Conservation (phyloP, 768 basidiomycete genomes). For the Pisolithus sp. region DNA sequence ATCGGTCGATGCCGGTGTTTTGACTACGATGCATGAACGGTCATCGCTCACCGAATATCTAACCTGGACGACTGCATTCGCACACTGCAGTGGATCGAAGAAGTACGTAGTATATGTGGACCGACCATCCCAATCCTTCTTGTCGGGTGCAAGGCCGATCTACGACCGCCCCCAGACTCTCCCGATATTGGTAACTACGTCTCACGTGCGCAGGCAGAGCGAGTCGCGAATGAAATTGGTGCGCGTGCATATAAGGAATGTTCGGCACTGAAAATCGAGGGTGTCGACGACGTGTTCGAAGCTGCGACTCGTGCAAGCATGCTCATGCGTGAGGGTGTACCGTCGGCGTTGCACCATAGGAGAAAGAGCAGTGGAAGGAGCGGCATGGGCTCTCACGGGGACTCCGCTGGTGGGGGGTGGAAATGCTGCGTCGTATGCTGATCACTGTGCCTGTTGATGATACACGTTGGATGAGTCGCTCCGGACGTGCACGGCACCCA, state of each 20-base stretch:
- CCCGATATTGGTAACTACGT: slow-evolving; percentile 54
- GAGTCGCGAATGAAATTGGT: slow-evolving; percentile 76
- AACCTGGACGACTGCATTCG: slow-evolving; percentile 5
- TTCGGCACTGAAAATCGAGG: slow-evolving; percentile 82
- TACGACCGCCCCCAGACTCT: slow-evolving; percentile 56
- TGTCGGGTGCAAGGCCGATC: slow-evolving; percentile 93
- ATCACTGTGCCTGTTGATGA: background rate
- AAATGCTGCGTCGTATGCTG: slow-evolving; percentile 69
- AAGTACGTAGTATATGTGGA: slow-evolving; percentile 95
- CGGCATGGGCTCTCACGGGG: slow-evolving; percentile 26
- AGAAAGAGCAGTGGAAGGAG: slow-evolving; percentile 47
- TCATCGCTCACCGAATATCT: slow-evolving; percentile 5
- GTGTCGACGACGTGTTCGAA: slow-evolving; percentile 97
- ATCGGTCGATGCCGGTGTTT: background rate
- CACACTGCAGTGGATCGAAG: slow-evolving; percentile 84
- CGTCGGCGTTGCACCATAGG: slow-evolving; percentile 45
- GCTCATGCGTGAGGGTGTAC: slow-evolving; percentile 85
- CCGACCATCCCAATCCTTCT: slow-evolving; percentile 87
- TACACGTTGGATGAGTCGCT: too few relatives aligned
- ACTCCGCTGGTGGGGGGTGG: slow-evolving; percentile 39
- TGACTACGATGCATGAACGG: background rate
- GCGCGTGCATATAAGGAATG: slow-evolving; percentile 95
- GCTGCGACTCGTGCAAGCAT: slow-evolving; percentile 94
- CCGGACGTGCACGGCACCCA: too few relatives aligned
- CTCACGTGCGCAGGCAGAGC: slow-evolving; percentile 74